Evolutionary conservation across 2,329 filamentous ascomycete genomes (phyloP), one percentile per base, ranked within the genome.

Genomic region (Chrysoporthe deuterocubensis): DNA sequence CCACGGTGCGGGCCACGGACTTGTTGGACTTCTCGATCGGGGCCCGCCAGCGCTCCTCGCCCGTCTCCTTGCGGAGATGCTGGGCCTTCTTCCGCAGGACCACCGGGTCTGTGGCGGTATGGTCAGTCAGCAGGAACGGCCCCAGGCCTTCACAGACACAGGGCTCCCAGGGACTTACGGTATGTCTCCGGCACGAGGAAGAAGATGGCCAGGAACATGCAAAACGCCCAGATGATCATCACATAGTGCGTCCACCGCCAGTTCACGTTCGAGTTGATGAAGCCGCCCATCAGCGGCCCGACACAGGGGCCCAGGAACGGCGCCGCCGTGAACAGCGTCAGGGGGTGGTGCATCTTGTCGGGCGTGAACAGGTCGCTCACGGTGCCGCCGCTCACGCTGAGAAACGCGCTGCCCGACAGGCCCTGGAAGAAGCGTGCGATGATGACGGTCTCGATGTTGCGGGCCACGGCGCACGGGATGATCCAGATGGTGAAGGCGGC

Each of bases 171-270:
- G 3, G 3, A 80, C 82, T 74, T 73, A 86, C 84, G 92, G 77
- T 96, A 97, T 1, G 94, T 97, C 81, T 97, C 94, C 5, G 94
- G 94, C 2, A 97, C 93, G 56, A 94, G 82, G 44, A 93, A 76
- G 44, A 89, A 75, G 64, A 97, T 89, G 68, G 88, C 80, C 13
- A 84, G 75, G 62, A 93, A 83, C 73, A 93, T 79, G 8, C 83
- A 78, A n/a, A 84, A 87, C 1, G 89, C 85, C 93, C 93, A 97
- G 62, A 97, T 96, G 62, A 97, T 80, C 68, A 97, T 82, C 4
- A 94, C 85, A 75, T 94, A 97, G 78, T 96, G 94, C 0, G 90
- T 92, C 92, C 92, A 96, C 64, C 92, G 83, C 90, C 93, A 97
- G 66, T 82, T 81, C 3, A 84, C 85, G 73, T 90, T 88, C 72